These are phyloP conservation scores for Rasamsonia emersonii DNA, from an alignment of 2,329 filamentous ascomycete species.

Conservation along the genomic window DNA sequence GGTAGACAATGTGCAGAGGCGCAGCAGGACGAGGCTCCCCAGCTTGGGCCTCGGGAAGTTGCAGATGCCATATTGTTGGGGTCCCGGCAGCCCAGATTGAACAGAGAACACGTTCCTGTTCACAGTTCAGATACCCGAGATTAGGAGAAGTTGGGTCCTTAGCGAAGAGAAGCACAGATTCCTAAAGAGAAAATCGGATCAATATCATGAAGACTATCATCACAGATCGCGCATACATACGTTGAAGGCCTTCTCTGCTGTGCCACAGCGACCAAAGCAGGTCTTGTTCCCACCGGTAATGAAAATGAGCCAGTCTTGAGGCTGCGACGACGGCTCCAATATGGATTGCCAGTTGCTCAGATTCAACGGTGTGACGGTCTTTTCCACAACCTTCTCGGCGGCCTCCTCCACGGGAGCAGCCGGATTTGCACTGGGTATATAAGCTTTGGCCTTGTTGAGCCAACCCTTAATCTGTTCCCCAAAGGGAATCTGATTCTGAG, in stretches of 20 bases:
- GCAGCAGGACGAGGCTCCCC: slow-evolving; percentile 47
- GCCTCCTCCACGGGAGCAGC: slow-evolving; percentile 30
- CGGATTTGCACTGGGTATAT: slow-evolving; percentile 42
- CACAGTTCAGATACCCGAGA: slow-evolving; percentile 52
- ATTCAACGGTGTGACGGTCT: slow-evolving; percentile 45
- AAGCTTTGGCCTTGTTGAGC: slow-evolving; percentile 46
- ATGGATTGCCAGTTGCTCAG: slow-evolving; percentile 50
- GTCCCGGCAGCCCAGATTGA: slow-evolving; percentile 50
- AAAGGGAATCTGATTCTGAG: slow-evolving; percentile 50
- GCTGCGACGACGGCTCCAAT: slow-evolving; percentile 33
- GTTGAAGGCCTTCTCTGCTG: slow-evolving; percentile 45
- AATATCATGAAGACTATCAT: background rate
- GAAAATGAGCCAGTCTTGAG: slow-evolving; percentile 52
- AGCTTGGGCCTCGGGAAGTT: slow-evolving; percentile 43
- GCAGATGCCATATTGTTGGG: slow-evolving; percentile 50
- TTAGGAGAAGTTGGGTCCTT: slow-evolving; percentile 47
- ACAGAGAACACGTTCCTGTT: slow-evolving; percentile 50
- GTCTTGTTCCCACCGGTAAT: slow-evolving; percentile 57
- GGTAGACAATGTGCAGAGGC: slow-evolving; percentile 43
- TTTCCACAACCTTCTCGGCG: slow-evolving; percentile 37
- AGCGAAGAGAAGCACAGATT: slow-evolving; percentile 46
- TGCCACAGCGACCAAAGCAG: slow-evolving; percentile 52
- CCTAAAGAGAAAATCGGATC: slow-evolving; percentile 25
- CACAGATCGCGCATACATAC: slow-evolving; percentile 20
- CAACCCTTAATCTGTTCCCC: slow-evolving; percentile 37